Evolutionary conservation across 2,329 filamentous ascomycete genomes (phyloP), one percentile per base, ranked within the genome.

Genomic region (Teratosphaeriaceae sp.): DNA sequence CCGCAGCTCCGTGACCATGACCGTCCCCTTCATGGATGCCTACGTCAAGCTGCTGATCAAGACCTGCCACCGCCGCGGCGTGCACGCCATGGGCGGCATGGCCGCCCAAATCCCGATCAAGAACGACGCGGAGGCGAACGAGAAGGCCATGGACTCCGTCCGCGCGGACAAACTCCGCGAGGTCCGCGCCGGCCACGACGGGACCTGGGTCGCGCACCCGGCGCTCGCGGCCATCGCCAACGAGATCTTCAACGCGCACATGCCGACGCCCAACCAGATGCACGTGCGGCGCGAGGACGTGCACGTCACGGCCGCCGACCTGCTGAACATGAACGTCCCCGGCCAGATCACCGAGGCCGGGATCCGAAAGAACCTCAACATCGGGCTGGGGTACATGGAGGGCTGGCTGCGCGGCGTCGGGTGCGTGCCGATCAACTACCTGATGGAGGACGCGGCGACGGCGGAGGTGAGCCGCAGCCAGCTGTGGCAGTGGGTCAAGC

Each of bases 61-160:
- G 78, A 97, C 92, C 44, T 98, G 92, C 75, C 92, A 98, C 69
- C 84, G 82, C 65, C 84, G 92, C 57, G 88, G 89, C 43, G 92
- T 97, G n/a, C 92, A 97, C 68, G 92, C 92, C 52, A 97, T 97
- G 92, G 79, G 92, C 56, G 92, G 92, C 53, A 97, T 98, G 92
- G 90, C 90, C 2, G 92, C 92, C 29, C 92, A 97, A 70, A 98
- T 98, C 61, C 92, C 92, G 49, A 96, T 97, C 75, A 97, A 97
- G 76, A 85, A 92, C 64, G 85, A 97, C 69, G 79, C 82, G 56
- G 80, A 78, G 37, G 90, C 89, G 63, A 96, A 97, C 69, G 88
- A 95, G 60, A 83, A 82, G 64, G 90, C 90, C 53, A 96, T 97
- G 89, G 87, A 88, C 52, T 84, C 80, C 48, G 88, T 98, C 34